Evolutionary conservation across 345 rosid genomes (phyloP).

Genomic region (Odontarrhena argentea): DNA sequence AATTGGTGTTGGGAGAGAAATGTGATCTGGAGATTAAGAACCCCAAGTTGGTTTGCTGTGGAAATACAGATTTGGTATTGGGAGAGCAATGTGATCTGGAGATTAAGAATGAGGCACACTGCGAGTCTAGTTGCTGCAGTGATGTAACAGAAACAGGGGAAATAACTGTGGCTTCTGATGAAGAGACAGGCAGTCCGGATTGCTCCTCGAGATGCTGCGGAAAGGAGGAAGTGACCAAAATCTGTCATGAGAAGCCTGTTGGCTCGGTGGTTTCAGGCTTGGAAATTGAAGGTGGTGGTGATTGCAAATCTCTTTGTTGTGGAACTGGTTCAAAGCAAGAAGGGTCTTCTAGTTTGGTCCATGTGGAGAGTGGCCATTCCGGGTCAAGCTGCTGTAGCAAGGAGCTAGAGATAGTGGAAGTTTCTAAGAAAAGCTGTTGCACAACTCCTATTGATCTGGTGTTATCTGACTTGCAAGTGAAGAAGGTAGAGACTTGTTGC

Average conservation of each 20-base stretch:
- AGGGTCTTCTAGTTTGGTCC: constrained; percentile 11
- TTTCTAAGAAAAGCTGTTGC: constrained; percentile 27
- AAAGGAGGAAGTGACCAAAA: constrained; percentile 21
- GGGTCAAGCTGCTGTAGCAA: constrained; percentile 30
- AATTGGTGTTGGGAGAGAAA: constrained; percentile 8
- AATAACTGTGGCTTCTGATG: constrained; percentile 29
- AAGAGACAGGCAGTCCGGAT: constrained; percentile 6
- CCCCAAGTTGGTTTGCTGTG: constrained; percentile 9
- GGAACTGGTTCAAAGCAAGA: constrained; percentile 30
- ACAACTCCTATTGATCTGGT: constrained; percentile 15
- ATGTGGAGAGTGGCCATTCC: constrained; percentile 14
- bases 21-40: constrained; percentile 9
- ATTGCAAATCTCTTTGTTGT: constrained; percentile 31
- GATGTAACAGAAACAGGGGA: constrained; percentile 27
- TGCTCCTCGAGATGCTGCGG: constrained; percentile 9
- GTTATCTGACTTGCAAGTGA: constrained; percentile 29
- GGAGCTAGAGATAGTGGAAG: constrained; percentile 25
- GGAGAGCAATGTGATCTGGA: constrained; percentile 6
- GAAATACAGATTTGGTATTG: background rate
- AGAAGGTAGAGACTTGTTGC: constrained; percentile 36
- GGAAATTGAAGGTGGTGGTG: constrained; percentile 13
- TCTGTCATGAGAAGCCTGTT: constrained; percentile 26
- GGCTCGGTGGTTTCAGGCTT: constrained; percentile 13
- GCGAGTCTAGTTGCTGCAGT: constrained; percentile 32
- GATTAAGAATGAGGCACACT: constrained; percentile 3